Conservation (phyloP, 257 asterid species). For the Nicotiana noctiflora region DNA sequence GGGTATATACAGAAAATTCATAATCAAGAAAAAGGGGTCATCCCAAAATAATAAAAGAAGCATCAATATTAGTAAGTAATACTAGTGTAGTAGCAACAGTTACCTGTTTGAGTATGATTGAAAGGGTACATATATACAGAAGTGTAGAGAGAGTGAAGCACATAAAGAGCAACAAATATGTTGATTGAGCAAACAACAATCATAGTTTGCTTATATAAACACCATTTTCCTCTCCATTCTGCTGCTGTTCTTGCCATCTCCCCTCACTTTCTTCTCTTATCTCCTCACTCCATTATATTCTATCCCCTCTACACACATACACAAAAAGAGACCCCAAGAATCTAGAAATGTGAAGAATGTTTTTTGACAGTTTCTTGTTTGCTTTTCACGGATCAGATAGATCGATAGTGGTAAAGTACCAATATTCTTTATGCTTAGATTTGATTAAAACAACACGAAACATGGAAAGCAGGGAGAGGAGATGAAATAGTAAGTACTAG, state of each 20-base stretch:
- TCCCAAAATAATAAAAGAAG: neutral
- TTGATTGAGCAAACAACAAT: slow-evolving; percentile 60
- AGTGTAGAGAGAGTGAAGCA: slow-evolving; percentile 63
- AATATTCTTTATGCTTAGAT: neutral
- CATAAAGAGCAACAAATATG: slow-evolving; percentile 67
- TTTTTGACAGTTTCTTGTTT: neutral
- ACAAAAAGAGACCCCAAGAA: neutral
- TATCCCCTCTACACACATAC: neutral
- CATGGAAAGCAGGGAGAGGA: neutral
- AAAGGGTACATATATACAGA: slow-evolving; percentile 63
- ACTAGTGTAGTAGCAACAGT: neutral
- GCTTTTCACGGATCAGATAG: slow-evolving; percentile 13
- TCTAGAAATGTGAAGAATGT: slow-evolving; percentile 10
- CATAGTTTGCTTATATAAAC: slow-evolving; percentile 72
- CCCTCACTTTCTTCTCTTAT: slow-evolving; percentile 9
- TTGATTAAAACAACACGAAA: neutral
- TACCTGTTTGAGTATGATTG: slow-evolving; percentile 41
- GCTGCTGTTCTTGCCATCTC: slow-evolving; percentile 59
- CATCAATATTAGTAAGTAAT: neutral
- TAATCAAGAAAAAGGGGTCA: neutral
- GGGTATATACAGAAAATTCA: slow-evolving; percentile 9
- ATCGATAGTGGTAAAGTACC: slow-evolving; percentile 14
- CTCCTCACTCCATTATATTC: slow-evolving; percentile 31
- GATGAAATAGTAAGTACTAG: neutral
- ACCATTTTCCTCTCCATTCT: slow-evolving; percentile 57